Evolutionary conservation across 352 stramenopile genomes (phyloP).

Genomic region (Phytophthora cajani): DNA sequence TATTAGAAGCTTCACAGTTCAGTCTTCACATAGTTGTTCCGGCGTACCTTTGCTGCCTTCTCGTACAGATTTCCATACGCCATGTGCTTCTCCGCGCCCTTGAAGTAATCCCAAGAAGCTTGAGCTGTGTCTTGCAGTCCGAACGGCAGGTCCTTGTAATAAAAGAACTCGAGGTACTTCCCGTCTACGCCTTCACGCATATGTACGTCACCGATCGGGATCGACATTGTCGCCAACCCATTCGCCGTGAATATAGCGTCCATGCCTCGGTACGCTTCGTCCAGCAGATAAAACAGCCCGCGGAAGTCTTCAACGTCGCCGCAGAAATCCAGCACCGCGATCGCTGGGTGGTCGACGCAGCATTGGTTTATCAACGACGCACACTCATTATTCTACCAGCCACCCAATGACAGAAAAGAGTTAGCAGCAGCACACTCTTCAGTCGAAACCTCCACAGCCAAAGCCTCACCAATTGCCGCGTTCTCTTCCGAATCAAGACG

Average conservation of each 20-base stretch:
- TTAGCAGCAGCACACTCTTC: slow-evolving; percentile 1
- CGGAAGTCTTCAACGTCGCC: slow-evolving; percentile 29
- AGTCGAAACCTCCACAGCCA: background rate
- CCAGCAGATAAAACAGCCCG: slow-evolving; percentile 22
- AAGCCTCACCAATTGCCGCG: slow-evolving; percentile 19
- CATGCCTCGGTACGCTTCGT: slow-evolving; percentile 28
- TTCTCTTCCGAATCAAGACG: slow-evolving; percentile 36
- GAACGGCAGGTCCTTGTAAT: slow-evolving; percentile 46
- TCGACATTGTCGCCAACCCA: slow-evolving; percentile 18
- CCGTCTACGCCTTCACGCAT: slow-evolving; percentile 30
- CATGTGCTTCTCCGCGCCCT: slow-evolving; percentile 39
- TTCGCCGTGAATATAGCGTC: slow-evolving; percentile 27
- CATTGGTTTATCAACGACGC: slow-evolving; percentile 28
- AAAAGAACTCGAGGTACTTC: slow-evolving; percentile 40
- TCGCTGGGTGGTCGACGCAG: slow-evolving; percentile 7
- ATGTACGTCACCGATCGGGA: slow-evolving; percentile 26
- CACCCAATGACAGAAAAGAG: background rate
- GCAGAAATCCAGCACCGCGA: slow-evolving; percentile 30
- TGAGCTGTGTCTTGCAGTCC: slow-evolving; percentile 36
- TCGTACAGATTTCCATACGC: slow-evolving; percentile 38
- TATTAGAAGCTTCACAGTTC: background rate
- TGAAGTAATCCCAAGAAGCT: slow-evolving; percentile 46
- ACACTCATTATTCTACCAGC: slow-evolving; percentile 28
- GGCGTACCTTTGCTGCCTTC: slow-evolving; percentile 31
- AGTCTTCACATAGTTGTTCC: background rate